These are phyloP conservation scores for Pyricularia sp. DNA, from an alignment of 2,329 filamentous ascomycete species.

Conservation along the genomic window DNA sequence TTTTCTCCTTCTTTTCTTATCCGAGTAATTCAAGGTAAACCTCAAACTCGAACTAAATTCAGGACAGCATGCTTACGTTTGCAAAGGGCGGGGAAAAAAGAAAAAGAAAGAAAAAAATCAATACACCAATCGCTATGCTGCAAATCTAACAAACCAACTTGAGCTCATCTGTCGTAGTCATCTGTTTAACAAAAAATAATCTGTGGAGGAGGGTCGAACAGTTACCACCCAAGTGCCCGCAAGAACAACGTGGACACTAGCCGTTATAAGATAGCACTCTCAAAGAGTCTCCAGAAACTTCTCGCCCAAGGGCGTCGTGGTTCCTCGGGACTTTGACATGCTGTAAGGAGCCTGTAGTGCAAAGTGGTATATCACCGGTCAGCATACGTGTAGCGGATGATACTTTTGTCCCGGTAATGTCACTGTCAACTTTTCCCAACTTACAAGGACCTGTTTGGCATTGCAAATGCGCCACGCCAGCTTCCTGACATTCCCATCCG, in stretches of 20 bases:
- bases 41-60: not conserved
- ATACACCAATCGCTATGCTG: not conserved
- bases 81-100: too few relatives aligned
- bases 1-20: not conserved
- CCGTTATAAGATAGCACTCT: not conserved
- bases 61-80: not conserved
- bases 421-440: constrained; percentile 22
- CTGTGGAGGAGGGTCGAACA: not conserved
- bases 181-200: not conserved
- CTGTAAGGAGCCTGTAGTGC: constrained; percentile 55
- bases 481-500: constrained; percentile 84
- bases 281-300: constrained; percentile 24
- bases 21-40: not conserved
- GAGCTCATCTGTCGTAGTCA: not conserved
- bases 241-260: not conserved
- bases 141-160: not conserved
- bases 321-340: constrained; percentile 56
- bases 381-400: constrained; percentile 2
- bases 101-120: not conserved
- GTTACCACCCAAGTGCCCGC: not conserved
- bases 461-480: constrained; percentile 92
- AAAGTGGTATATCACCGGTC: constrained; percentile 11
- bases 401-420: not conserved
- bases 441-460: constrained; percentile 86
- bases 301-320: constrained; percentile 45